Evolutionary conservation across 345 rosid species (phyloP), one percentile per base, ranked within the genome.

Genomic region (Salix udensis): DNA sequence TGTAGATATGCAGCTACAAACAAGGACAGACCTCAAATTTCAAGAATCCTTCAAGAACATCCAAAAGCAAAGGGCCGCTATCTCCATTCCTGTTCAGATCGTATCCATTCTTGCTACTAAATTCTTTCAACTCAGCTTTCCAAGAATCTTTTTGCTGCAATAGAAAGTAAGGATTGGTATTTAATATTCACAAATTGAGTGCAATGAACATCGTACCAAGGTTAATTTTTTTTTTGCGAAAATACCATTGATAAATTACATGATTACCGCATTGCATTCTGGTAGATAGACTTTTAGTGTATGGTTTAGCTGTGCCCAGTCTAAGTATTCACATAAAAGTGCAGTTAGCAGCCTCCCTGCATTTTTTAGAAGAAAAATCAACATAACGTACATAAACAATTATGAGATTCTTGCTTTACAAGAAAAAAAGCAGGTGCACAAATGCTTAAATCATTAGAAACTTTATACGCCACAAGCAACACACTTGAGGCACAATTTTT

Each of bases 181-280:
- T 46, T 62, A 77, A 37, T 44, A 77, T 70, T 58, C 31, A 30
- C 64, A 26, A 50, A 12, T 74, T 52, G 37, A 34, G 65, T 18
- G 5, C 79, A 65, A 42, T 23, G 62, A 44, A 76, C 14, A 74
- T 46, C 44, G 62, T 58, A 23, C 50, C 76, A 69, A 52, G 66
- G 44, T 44, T 21, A 36, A 62, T 48, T 52, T 67, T 28, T 28
- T 55, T 18, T 76, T 76, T 8, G 37, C 67, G 44, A 70, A 24
- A 65, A 79, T 10, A 70, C 44, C 44, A 60, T 58, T 79, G 78
- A 73, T 78, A 60, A 80, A 73, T 78, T 84, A 85, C 84, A 73
- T 74, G 80, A 90, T 89, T 96, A 96, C 99, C 99, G 93, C 86
- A 90, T 96, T 96, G 82, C 97, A 91, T 79, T 96, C 98, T 4